Base-by-base conservation (phyloP, 371 early-diverging fungal genomes). In the Circinella umbellata region DNA sequence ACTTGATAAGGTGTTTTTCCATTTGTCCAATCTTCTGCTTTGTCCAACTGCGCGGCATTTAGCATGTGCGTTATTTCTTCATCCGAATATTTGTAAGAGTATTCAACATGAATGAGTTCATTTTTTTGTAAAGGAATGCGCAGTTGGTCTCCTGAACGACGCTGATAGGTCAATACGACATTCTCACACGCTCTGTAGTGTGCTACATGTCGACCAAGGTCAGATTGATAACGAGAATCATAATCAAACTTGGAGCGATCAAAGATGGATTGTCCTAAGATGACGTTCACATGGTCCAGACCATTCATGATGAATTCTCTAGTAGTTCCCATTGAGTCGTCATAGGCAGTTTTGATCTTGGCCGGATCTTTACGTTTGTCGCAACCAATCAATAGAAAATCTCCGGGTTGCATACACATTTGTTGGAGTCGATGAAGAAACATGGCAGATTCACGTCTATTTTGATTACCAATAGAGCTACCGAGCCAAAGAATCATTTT, bases 51-150 rank as follows among this genome's bases (percentile, higher is more conserved):
- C 15, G 89, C 82, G 4, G 80, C 66, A 8, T 86, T 76, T 11
- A 92, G 80, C 10, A 95, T 86, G 11, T 77, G 70, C 7, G 80
- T 70, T 1, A 89, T 82, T 67, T 94, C 95, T 2, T 67, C 69
- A 8, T 73, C 64, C 13, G 88, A 85, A 74, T 92, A 96, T 81
- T 96, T 96, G 89, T 93, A 91, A 3, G 93, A 91, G 70, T 92
- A 92, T 75, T 96, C 97, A 61, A 96, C 85, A 74, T 94, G 92
- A 69, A 96, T 93, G n/a, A 93, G 77, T 71, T 96, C 97, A 53
- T 85, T 92, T 64, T 89, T 81, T 17, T 80, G 74, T n/a, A 96
- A 71, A 27, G 66, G 38, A 66, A 76, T 72, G 57, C 70, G 49
- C 20, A 71, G 73, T 54, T 66, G 67, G 11, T 64, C 64, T 13